These are phyloP conservation scores for Cladosporium halotolerans DNA, from an alignment of 2,329 filamentous ascomycete genomes.

Conservation along the genomic window DNA sequence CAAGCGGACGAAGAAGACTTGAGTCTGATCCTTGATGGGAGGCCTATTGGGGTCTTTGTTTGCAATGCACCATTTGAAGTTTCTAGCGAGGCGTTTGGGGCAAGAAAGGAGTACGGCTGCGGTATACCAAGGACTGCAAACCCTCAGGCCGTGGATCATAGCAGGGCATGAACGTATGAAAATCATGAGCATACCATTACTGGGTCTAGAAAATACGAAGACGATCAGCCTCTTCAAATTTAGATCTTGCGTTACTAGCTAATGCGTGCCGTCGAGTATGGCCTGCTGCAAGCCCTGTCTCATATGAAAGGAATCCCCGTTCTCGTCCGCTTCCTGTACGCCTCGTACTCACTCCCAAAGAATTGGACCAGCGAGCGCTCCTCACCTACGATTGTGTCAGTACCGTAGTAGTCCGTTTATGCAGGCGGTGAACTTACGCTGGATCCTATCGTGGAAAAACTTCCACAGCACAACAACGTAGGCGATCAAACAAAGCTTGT, in stretches of 20 bases:
- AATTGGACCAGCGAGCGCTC: slow-evolving; percentile 72
- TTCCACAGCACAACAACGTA: slow-evolving; percentile 74
- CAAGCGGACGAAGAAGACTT: slow-evolving; percentile 18
- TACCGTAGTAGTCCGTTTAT: background rate
- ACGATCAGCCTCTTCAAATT: too few species aligned
- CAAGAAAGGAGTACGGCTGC: too few species aligned
- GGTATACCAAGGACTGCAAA: too few species aligned
- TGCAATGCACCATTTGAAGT: background rate
- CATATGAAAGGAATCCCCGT: slow-evolving; percentile 75
- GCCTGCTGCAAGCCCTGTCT: background rate
- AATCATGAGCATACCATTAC: too few species aligned
- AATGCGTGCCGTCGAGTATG: too few species aligned
- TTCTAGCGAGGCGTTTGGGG: background rate
- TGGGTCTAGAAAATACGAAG: too few species aligned
- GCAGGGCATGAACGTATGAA: too few species aligned
- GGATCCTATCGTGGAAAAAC: slow-evolving; percentile 74
- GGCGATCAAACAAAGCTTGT: slow-evolving; percentile 66
- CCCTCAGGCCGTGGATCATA: too few species aligned
- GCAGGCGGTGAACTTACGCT: slow-evolving; percentile 42
- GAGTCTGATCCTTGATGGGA: background rate
- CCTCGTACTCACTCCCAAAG: slow-evolving; percentile 74
- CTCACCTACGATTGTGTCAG: slow-evolving; percentile 51
- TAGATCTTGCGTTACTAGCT: too few species aligned
- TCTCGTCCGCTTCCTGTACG: slow-evolving; percentile 64
- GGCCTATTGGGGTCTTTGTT: background rate